These are phyloP conservation scores for Suhomyces guaymorum DNA, from an alignment of 1,139 yeast species.

Conservation along the genomic window DNA sequence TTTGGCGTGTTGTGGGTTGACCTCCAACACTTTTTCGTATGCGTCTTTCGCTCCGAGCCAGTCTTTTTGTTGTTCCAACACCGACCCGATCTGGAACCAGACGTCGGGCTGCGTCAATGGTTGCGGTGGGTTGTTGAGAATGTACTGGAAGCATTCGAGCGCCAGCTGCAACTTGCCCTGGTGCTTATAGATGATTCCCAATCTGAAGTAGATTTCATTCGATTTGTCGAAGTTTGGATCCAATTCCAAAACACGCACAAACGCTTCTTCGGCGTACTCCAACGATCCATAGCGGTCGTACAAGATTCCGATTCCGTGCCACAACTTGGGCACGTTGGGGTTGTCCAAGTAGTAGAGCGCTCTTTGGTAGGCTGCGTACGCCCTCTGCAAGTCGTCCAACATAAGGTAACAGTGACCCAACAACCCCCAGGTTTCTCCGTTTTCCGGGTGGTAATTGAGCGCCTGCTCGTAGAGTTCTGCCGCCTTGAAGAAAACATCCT, in stretches of 20 bases:
- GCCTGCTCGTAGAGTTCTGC: constrained; percentile 92
- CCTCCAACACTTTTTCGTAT: constrained; percentile 85
- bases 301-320: constrained; percentile 98
- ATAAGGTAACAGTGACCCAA: constrained; percentile 95
- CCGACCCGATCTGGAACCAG: constrained; percentile 98
- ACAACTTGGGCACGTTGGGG: constrained; percentile 92
- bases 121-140: constrained; percentile 86
- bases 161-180: constrained; percentile 87
- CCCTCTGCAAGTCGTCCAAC: constrained; percentile 94
- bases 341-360: constrained; percentile 89
- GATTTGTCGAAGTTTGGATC: constrained; percentile 97
- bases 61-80: constrained; percentile 90
- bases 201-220: constrained; percentile 90
- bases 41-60: constrained; percentile 93
- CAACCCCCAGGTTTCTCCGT: constrained; percentile 97
- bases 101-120: constrained; percentile 96
- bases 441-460: constrained; percentile 75
- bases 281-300: constrained; percentile 94
- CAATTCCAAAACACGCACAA: constrained; percentile 90
- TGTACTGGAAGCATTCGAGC: constrained; percentile 90
- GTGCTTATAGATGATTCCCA: constrained; percentile 96
- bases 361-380: constrained; percentile 95
- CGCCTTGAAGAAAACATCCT: constrained; percentile 90
- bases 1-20: constrained; percentile 92
- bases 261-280: constrained; percentile 98